Base-by-base conservation (phyloP, 768 basidiomycete genomes). In the Naematelia aurantialba region DNA sequence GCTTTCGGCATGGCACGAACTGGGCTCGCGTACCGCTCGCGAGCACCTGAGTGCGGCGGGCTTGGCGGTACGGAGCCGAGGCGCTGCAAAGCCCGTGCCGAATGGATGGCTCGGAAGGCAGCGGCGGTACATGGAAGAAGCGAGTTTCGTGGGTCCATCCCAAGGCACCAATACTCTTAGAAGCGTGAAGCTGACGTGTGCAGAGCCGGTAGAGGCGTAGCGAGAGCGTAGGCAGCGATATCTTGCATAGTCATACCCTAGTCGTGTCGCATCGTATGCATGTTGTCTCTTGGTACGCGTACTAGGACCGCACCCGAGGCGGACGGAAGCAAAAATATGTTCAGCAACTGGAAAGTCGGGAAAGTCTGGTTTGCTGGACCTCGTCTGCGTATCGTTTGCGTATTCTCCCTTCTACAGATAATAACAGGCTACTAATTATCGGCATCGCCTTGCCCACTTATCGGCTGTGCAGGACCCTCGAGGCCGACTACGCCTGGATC, bases 21-120 rank as follows among this genome's bases (percentile, higher is more conserved):
- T 84, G 45, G 88, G 89, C 11, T 85, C 88, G 82, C 80, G 81
- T 52, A 83, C 80, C 19, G 78, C 83, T 44, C 82, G 87, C 58
- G 81, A 82, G 44, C 87, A 88, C 66, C 77, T 89, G 29, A 45
- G 24, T 34, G 31, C 10, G 80, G 81, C 22, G 79, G 79, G 56
- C 45, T 24, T 11, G 80, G 81, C 14, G 79, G 80, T 56, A 79
- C 27, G 78, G 76, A 56, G 81, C 81, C 65, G 80, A 78, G 64
- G 71, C 67, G 45, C 79, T 79, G 53, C 77, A 80, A 65, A 57
- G 44, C 63, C 62, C 34, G 81, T 82, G 45, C 84, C 87, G 21
- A 81, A 80, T 4, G 85, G 86, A 59, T 92, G 88, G 86, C 78
- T 90, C 11, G 83, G 82, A 26, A 81, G 84, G 55, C 85, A 89